These are phyloP conservation scores for Sporopachydermia quercuum DNA, from an alignment of 805 yeast species.

Conservation along the genomic window DNA sequence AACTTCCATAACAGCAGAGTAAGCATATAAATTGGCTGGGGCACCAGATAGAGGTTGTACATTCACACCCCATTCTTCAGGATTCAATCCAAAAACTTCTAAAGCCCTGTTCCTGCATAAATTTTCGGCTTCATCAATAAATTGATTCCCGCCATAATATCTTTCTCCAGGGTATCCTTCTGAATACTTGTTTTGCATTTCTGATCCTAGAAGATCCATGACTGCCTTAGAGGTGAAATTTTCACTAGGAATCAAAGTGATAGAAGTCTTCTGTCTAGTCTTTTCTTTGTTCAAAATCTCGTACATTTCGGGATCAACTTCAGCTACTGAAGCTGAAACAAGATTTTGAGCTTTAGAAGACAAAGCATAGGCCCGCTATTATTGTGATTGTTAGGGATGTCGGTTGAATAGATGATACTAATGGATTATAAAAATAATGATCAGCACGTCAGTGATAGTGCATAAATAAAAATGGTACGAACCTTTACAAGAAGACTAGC, in stretches of 20 bases:
- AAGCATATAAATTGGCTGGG: slow-evolving; percentile 89
- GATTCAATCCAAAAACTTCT: slow-evolving; percentile 60
- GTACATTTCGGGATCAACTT: slow-evolving; percentile 75
- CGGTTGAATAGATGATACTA: too few species aligned
- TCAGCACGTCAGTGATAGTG: too few species aligned
- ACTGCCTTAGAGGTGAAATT: slow-evolving; percentile 93
- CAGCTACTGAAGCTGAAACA: slow-evolving; percentile 47
- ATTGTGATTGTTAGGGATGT: too few species aligned
- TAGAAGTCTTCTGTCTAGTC: slow-evolving; percentile 78
- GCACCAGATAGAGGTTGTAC: slow-evolving; percentile 94
- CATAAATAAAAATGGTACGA: too few species aligned
- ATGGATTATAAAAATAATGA: too few species aligned
- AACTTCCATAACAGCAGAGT: slow-evolving; percentile 75
- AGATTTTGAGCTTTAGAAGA: slow-evolving; percentile 34
- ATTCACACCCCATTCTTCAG: slow-evolving; percentile 91
- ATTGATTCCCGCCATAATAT: slow-evolving; percentile 95
- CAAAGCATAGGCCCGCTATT: slow-evolving; percentile 26
- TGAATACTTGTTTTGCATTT: slow-evolving; percentile 94
- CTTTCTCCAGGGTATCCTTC: slow-evolving; percentile 98
- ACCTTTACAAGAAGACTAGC: too few species aligned
- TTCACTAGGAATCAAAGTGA: slow-evolving; percentile 88
- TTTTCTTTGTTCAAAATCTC: slow-evolving; percentile 64
- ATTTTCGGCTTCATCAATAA: slow-evolving; percentile 80
- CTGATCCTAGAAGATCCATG: slow-evolving; percentile 87
- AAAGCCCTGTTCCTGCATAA: slow-evolving; percentile 88